A percentile compares a stretch with the other conserved stretches of the same genome.
These are phyloP conservation scores for Bremia lactucae DNA, from an alignment of 352 stramenopile genomes.

Conservation along the genomic window DNA sequence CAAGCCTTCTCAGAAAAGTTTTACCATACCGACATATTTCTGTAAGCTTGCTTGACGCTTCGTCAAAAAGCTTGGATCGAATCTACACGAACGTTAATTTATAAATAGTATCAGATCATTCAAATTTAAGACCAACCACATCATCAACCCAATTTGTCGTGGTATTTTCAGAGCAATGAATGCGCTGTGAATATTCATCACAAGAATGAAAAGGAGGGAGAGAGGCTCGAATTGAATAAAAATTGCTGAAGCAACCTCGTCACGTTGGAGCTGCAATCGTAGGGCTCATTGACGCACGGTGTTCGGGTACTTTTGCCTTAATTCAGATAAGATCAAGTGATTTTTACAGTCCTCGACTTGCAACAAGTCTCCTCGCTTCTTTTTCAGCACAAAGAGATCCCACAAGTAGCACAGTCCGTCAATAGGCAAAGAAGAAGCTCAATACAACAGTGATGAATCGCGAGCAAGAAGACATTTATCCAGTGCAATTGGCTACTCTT, in stretches of 20 bases:
- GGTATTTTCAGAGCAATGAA: constrained; percentile 29
- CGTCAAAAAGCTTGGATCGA: constrained; percentile 72
- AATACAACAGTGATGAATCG: constrained; percentile 6
- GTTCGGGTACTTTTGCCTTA: constrained; percentile 8
- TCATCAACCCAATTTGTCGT: neutral
- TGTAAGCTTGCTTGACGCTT: constrained; percentile 70
- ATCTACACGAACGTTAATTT: constrained; percentile 25
- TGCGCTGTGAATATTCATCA: constrained; percentile 1
- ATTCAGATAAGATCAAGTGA: constrained; percentile 85
- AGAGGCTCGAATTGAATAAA: neutral
- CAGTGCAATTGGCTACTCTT: neutral
- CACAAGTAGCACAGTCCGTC: constrained; percentile 2
- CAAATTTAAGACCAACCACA: neutral
- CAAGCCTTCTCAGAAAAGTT: no score
- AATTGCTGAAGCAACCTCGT: neutral
- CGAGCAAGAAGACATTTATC: neutral
- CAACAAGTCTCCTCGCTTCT: constrained; percentile 34
- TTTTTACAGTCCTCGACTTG: constrained; percentile 67
- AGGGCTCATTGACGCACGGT: neutral
- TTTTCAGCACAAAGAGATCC: constrained; percentile 21
- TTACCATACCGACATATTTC: constrained; percentile 45
- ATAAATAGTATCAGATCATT: constrained; percentile 4
- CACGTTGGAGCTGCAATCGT: constrained; percentile 14
- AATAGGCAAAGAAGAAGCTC: constrained; percentile 18
- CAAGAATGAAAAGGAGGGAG: constrained; percentile 7